Conservation (phyloP, 208 protist genomes). For the Leishmania arabica region DNA sequence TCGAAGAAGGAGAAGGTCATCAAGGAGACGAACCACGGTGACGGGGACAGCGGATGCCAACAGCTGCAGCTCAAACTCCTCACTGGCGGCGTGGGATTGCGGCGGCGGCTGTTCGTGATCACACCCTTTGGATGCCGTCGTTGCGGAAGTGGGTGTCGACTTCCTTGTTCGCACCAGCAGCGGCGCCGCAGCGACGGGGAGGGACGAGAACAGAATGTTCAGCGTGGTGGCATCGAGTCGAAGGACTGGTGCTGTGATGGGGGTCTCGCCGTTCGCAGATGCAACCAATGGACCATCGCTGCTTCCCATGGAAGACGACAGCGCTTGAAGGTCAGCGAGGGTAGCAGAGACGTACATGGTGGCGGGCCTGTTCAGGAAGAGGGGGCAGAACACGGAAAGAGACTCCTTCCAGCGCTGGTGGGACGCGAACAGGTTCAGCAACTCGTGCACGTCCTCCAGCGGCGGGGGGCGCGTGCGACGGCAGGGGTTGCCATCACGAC, state of each 20-base stretch:
- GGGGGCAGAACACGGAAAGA: conserved; percentile 41
- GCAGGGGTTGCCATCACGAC: neutral
- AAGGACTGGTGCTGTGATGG: conserved; percentile 1
- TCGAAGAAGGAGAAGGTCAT: conserved; percentile 58
- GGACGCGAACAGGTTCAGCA: conserved; percentile 60
- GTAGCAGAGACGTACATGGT: conserved; percentile 19
- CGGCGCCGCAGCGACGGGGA: conserved; percentile 21
- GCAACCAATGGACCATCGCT: neutral
- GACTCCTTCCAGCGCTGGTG: conserved; percentile 36
- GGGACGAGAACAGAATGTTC: conserved; percentile 69
- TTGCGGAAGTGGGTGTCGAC: neutral
- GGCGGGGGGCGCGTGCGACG: conserved; percentile 9
- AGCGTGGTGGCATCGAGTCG: conserved; percentile 45
- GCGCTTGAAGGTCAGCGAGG: neutral
- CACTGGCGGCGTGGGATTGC: neutral
- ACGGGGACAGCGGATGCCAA: conserved; percentile 28
- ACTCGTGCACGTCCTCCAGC: conserved; percentile 47
- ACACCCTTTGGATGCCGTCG: neutral
- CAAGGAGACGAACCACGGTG: conserved; percentile 51
- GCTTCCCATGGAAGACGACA: neutral
- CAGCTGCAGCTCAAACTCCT: conserved; percentile 19
- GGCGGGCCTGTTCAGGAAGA: conserved; percentile 36
- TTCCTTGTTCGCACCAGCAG: neutral
- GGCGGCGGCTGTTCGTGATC: neutral
- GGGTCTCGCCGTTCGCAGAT: neutral